These are phyloP conservation scores for Aspergillus pseudonomiae DNA, from an alignment of 2,329 filamentous ascomycete species.

Conservation along the genomic window DNA sequence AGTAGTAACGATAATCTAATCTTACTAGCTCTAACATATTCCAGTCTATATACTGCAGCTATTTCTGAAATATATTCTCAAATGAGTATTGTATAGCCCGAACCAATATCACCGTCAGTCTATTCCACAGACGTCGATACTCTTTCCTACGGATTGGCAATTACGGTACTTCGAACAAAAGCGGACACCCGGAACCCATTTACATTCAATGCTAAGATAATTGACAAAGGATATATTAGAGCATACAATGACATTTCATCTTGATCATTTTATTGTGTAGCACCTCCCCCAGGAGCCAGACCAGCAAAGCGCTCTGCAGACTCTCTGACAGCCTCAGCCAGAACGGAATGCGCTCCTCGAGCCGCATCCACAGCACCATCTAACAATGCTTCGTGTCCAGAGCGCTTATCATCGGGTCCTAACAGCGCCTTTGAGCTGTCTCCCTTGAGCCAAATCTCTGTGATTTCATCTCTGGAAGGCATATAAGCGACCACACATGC, in stretches of 20 bases:
- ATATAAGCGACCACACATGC: conserved; percentile 91
- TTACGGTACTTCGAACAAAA: neutral
- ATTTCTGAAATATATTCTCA: too few species aligned
- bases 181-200: neutral
- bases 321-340: conserved; percentile 65
- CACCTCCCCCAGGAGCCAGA: conserved; percentile 16
- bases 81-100: too few species aligned
- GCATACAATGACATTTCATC: conserved; percentile 23
- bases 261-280: conserved; percentile 30
- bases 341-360: conserved; percentile 59
- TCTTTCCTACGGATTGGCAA: too few species aligned
- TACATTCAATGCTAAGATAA: conserved; percentile 27
- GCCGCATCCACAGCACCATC: conserved; percentile 68
- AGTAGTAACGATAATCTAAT: too few species aligned
- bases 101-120: too few species aligned
- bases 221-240: conserved; percentile 11
- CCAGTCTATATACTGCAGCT: too few species aligned
- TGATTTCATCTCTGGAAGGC: conserved; percentile 84
- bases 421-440: conserved; percentile 48
- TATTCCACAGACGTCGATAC: too few species aligned
- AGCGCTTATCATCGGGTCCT: conserved; percentile 38
- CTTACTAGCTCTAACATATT: too few species aligned
- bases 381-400: conserved; percentile 56
- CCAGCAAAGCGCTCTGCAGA: conserved; percentile 48
- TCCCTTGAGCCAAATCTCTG: conserved; percentile 92